phyloP scores from a whole-genome alignment of 306 rosid species.

The Delonix regia region DNA sequence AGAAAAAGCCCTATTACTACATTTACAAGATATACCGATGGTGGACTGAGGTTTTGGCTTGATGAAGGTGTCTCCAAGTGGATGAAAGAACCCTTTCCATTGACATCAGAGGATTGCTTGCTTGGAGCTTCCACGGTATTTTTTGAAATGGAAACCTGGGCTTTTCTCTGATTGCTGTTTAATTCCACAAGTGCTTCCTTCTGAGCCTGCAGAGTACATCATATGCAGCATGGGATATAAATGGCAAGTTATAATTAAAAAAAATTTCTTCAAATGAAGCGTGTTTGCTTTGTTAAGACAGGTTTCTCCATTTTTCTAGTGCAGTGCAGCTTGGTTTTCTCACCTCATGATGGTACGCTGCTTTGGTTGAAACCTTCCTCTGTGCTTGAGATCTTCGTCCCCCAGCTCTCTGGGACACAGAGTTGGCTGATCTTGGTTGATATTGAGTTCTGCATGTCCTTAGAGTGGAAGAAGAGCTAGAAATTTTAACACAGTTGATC shows the following conservation, averaged over 20 bases:
- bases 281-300: slow-evolving; percentile 21
- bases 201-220: slow-evolving; percentile 46
- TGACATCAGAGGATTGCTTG: slow-evolving; percentile 18
- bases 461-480: not conserved
- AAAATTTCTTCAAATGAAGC: slow-evolving; percentile 18
- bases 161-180: slow-evolving; percentile 8
- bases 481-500: not conserved
- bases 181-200: slow-evolving; percentile 6
- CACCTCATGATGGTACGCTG: slow-evolving; percentile 45
- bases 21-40: slow-evolving; percentile 33
- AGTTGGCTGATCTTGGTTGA: slow-evolving; percentile 27
- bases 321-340: slow-evolving; percentile 35
- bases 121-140: slow-evolving; percentile 18
- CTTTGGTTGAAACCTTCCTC: slow-evolving; percentile 26
- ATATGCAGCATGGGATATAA: slow-evolving; percentile 19
- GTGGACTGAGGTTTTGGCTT: slow-evolving; percentile 42
- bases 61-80: slow-evolving; percentile 33
- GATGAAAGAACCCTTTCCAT: slow-evolving; percentile 36
- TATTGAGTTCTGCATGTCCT: slow-evolving; percentile 13
- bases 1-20: not conserved
- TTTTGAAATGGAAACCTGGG: slow-evolving; percentile 25
- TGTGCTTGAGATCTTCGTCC: slow-evolving; percentile 39
- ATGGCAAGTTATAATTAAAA: not conserved
- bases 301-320: not conserved
- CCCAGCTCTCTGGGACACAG: slow-evolving; percentile 3